phyloP scores from a whole-genome alignment of 1,284 basidiomycete species.

The Cerioporus squamosus region DNA sequence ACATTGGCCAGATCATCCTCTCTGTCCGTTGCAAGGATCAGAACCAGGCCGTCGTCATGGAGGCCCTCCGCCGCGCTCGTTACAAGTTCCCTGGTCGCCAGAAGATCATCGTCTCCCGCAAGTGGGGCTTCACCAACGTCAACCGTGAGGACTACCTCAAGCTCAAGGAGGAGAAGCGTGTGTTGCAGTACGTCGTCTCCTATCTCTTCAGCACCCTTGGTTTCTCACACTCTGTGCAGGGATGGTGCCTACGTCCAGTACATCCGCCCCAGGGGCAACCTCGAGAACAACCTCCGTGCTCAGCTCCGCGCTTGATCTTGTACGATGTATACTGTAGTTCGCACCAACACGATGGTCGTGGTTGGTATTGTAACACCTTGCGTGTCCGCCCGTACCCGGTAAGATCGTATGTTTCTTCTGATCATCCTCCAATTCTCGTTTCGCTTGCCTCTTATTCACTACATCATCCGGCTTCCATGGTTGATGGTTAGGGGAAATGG shows the following conservation, averaged over 20 bases:
- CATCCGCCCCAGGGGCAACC: conserved; percentile 85
- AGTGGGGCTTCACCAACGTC: conserved; percentile 98
- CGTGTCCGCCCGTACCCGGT: not conserved
- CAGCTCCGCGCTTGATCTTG: conserved; percentile 68
- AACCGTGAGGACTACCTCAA: conserved; percentile 89
- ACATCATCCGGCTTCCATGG: conserved; percentile 63
- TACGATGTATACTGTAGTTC: conserved; percentile 29
- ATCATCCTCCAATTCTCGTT: conserved; percentile 5
- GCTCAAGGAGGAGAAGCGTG: conserved; percentile 88
- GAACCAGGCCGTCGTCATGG: conserved; percentile 90
- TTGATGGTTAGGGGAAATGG: conserved; percentile 81
- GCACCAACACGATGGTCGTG: conserved; percentile 19
- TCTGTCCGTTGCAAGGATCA: conserved; percentile 93
- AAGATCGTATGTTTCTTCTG: conserved; percentile 8
- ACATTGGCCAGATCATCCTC: conserved; percentile 97
- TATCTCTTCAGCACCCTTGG: not conserved
- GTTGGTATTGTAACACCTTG: conserved; percentile 16
- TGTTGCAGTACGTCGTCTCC: conserved; percentile 71
- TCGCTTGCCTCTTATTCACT: conserved; percentile 70
- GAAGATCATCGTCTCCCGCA: conserved; percentile 98
- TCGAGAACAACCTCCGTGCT: conserved; percentile 85
- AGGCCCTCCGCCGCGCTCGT: conserved; percentile 95
- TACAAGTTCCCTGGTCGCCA: conserved; percentile 99
- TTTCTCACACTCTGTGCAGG: conserved; percentile 42
- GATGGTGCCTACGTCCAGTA: conserved; percentile 89